phyloP scores from a whole-genome alignment of 2,329 filamentous ascomycete species.

The Endothia cerciana region DNA sequence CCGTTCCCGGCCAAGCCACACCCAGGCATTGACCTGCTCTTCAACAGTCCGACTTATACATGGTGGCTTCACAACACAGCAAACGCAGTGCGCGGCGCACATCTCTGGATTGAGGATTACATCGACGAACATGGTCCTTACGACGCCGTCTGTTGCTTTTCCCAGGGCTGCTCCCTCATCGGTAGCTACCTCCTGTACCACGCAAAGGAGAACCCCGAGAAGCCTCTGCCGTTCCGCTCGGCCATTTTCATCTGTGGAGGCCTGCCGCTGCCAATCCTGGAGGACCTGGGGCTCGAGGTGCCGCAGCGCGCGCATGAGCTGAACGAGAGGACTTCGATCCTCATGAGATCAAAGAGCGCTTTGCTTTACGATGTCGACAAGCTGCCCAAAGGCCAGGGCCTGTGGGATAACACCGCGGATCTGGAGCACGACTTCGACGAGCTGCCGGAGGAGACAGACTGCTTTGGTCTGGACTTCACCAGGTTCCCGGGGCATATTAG shows the following conservation, averaged over 20 bases:
- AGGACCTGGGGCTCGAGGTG: constrained; percentile 41
- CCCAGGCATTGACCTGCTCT: constrained; percentile 41
- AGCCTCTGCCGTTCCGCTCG: constrained; percentile 41
- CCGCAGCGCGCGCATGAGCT: constrained; percentile 38
- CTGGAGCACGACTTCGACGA: constrained; percentile 38
- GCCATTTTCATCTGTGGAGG: constrained; percentile 47
- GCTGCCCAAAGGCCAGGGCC: constrained; percentile 35
- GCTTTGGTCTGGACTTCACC: constrained; percentile 42
- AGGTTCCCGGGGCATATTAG: constrained; percentile 37
- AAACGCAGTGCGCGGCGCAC: constrained; percentile 40
- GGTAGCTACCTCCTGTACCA: constrained; percentile 46
- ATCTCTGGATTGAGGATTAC: constrained; percentile 42
- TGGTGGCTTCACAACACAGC: constrained; percentile 38
- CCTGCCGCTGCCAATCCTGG: constrained; percentile 40
- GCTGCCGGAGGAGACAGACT: constrained; percentile 36
- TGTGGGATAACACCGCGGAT: constrained; percentile 41
- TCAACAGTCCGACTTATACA: constrained; percentile 35
- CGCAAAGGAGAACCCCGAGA: constrained; percentile 38
- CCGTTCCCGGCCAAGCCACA: constrained; percentile 39
- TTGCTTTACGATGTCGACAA: constrained; percentile 34
- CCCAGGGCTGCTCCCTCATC: constrained; percentile 44
- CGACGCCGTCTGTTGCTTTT: constrained; percentile 43
- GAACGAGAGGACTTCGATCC: constrained; percentile 33
- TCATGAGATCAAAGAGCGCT: constrained; percentile 36
- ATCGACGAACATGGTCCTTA: constrained; percentile 40